Evolutionary conservation across 345 rosid genomes (phyloP).

Genomic region (Lepidium sativum): DNA sequence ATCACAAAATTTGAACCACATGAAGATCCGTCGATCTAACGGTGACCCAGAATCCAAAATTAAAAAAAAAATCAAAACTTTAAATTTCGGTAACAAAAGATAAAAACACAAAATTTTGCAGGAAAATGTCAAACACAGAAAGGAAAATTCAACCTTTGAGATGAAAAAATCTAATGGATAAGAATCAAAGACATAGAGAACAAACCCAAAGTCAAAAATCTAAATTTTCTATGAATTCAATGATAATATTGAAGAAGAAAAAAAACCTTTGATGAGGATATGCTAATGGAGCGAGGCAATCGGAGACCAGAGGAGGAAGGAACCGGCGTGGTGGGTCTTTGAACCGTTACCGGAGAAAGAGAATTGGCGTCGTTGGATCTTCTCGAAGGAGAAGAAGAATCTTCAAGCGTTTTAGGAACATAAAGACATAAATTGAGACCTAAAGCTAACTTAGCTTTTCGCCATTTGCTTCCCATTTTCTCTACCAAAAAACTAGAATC

Average conservation of each 20-base stretch:
- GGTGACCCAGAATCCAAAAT: not conserved
- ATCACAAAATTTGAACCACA: conserved; percentile 7
- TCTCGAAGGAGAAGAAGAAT: conserved; percentile 29
- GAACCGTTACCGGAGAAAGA: conserved; percentile 26
- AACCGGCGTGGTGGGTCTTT: conserved; percentile 40
- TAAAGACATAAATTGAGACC: conserved; percentile 65
- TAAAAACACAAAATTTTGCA: not conserved
- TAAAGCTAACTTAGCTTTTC: conserved; percentile 65
- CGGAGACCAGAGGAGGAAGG: conserved; percentile 66
- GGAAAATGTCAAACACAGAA: not conserved
- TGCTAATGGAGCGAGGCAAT: conserved; percentile 41
- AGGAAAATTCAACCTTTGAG: not conserved
- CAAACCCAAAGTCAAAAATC: not conserved
- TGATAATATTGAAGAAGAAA: not conserved
- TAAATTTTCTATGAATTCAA: not conserved
- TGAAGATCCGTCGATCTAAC: conserved; percentile 17
- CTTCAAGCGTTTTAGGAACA: conserved; percentile 49
- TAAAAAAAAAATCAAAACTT: conserved; percentile 23
- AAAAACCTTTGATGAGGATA: conserved; percentile 57
- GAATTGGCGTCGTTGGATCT: conserved; percentile 38
- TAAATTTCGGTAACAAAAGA: not conserved
- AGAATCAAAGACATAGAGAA: not conserved
- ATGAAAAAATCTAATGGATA: not conserved
- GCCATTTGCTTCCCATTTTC: conserved; percentile 70
- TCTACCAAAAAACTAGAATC: not conserved